Base-by-base conservation (phyloP, 2,329 filamentous ascomycete genomes). In the Biscogniauxia sp. region DNA sequence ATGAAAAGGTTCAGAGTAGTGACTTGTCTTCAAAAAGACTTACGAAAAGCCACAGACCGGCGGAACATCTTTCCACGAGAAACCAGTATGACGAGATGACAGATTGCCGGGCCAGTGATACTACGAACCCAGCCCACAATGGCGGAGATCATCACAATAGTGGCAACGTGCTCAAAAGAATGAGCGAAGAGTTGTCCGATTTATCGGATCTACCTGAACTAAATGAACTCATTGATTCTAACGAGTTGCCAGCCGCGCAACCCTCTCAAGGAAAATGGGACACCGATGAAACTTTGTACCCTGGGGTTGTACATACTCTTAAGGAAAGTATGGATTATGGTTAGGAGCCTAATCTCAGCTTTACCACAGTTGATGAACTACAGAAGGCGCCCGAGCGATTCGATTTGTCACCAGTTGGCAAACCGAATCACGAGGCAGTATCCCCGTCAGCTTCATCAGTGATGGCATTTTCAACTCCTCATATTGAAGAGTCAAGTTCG, bases 281-380 rank as follows among this genome's bases (percentile, higher is more conserved):
- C 1, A 61, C 28, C 11, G 67, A 73, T 28, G 66, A 72, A 58
- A 73, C 71, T 9, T 53, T 73, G 17, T 70, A 69, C 53, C 69
- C 70, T 25, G 70, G 71, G 37, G 60, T 68, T 51, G 61, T 70
- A 19, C 52, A 70, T 5, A 67, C 66, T 3, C 54, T 71, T 41
- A 68, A 67, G 54, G 69, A 73, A 62, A 72, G 71, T 55, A 67
- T 70, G 20, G 66, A 69, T 61, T 65, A 69, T 61, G 70, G 70
- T 58, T 66, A 63, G 64, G 64, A 70, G 49, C 61, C 70, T 26
- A 68, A 71, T 64, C 69, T 72, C 8, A 73, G 71, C 64, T 73
- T 73, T 56, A 72, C 70, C 53, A 73, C 69, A 5, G 62, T 70
- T 11, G 64, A 70, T 28, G 70, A 72, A 53, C 58, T 73, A 13